Percentiles rank a stretch among this genome's conserved stretches.
Evolutionary conservation across 2,329 filamentous ascomycete species (phyloP).

Genomic region (Penicillium sp.): DNA sequence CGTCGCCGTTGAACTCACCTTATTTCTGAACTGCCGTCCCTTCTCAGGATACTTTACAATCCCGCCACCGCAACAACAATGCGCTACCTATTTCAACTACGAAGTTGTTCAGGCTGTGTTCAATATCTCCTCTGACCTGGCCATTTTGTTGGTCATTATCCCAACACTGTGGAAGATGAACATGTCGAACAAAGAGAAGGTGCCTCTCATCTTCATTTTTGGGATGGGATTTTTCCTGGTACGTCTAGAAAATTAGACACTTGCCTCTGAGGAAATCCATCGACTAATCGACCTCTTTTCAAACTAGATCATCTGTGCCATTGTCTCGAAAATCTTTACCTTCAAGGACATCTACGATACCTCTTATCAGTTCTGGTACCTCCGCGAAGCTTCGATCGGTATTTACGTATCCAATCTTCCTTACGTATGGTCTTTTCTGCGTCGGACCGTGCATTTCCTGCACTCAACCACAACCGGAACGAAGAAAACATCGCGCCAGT

Average conservation of each 20-base stretch:
- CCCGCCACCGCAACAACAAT: conserved; percentile 37
- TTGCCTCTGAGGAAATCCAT: too few species aligned
- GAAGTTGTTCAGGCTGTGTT: conserved; percentile 44
- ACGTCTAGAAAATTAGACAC: background rate
- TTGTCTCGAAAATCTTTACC: conserved; percentile 47
- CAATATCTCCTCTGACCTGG: conserved; percentile 40
- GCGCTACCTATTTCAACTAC: conserved; percentile 39
- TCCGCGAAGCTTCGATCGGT: conserved; percentile 37
- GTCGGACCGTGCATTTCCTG: conserved; percentile 29
- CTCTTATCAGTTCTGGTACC: conserved; percentile 42
- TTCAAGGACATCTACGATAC: conserved; percentile 34
- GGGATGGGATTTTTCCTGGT: conserved; percentile 36
- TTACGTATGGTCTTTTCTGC: conserved; percentile 40
- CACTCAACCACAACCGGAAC: background rate
- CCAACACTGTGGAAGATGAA: conserved; percentile 34
- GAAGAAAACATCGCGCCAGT: background rate
- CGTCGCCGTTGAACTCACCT: conserved; percentile 47
- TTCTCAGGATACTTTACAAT: conserved; percentile 50
- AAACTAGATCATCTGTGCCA: conserved; percentile 38
- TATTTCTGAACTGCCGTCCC: conserved; percentile 48
- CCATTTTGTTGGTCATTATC: conserved; percentile 37
- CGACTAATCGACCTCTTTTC: conserved; percentile 1
- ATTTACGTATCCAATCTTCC: conserved; percentile 47
- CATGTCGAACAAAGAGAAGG: conserved; percentile 31
- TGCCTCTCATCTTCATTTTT: conserved; percentile 33